Percentiles rank a stretch among this genome's conserved stretches.
phyloP scores from a whole-genome alignment of 2,329 filamentous ascomycete genomes.

The Colletotrichum sidae region DNA sequence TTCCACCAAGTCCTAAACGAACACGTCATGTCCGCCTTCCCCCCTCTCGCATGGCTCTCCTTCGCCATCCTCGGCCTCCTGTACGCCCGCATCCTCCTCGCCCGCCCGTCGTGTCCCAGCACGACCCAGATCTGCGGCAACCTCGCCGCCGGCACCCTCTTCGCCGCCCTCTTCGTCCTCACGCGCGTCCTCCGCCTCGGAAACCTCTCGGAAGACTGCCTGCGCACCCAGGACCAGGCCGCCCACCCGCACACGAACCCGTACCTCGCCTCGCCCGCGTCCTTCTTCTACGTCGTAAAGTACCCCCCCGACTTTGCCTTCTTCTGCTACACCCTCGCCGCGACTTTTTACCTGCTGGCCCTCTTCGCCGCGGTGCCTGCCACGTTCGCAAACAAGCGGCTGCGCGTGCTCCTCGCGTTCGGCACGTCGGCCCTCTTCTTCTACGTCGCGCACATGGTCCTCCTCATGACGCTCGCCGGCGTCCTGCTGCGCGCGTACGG shows the following conservation, averaged over 20 bases:
- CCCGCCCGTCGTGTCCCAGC: conserved; percentile 44
- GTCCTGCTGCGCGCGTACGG: conserved; percentile 48
- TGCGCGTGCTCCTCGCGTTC: conserved; percentile 54
- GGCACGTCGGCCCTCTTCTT: conserved; percentile 61
- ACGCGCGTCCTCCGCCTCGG: conserved; percentile 56
- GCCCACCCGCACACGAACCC: conserved; percentile 48
- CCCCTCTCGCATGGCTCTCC: conserved; percentile 59
- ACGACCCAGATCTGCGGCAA: conserved; percentile 45
- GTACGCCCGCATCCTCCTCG: conserved; percentile 53
- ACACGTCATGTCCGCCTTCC: conserved; percentile 53
- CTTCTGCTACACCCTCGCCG: conserved; percentile 54
- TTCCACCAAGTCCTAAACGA: conserved; percentile 49
- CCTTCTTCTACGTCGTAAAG: conserved; percentile 61
- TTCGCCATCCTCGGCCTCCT: conserved; percentile 58
- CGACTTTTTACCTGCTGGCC: conserved; percentile 53
- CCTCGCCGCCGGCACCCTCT: conserved; percentile 42
- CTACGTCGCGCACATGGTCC: conserved; percentile 53
- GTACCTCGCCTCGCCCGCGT: conserved; percentile 53
- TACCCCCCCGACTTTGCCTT: conserved; percentile 61
- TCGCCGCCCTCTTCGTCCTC: conserved; percentile 52
- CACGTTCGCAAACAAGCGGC: conserved; percentile 41
- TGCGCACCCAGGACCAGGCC: conserved; percentile 52
- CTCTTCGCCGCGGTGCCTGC: conserved; percentile 50
- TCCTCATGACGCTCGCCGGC: conserved; percentile 45
- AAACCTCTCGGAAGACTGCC: conserved; percentile 57